A percentile compares a stretch with the other conserved stretches of the same genome.
Evolutionary conservation across 495 filamentous ascomycete species (phyloP).

Genomic region (Penicillium egyptiacum): DNA sequence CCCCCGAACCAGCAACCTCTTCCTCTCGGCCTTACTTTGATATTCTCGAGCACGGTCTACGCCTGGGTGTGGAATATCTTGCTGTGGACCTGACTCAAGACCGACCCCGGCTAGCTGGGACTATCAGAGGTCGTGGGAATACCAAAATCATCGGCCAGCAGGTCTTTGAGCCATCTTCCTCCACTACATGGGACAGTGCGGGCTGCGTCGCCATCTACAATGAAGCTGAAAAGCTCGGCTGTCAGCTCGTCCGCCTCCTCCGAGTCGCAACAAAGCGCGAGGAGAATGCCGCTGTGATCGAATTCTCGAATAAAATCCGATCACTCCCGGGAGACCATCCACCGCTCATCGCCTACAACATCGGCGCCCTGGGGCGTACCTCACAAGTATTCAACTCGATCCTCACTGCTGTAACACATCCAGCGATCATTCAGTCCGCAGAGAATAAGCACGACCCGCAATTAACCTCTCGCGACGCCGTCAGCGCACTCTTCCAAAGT

Average conservation of each 20-base stretch:
- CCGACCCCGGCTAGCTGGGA: conserved; percentile 37
- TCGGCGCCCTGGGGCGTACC: conserved; percentile 64
- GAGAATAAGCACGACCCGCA: conserved; percentile 39
- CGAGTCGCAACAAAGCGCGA: conserved; percentile 59
- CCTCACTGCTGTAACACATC: conserved; percentile 68
- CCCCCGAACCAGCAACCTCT: conserved; percentile 28
- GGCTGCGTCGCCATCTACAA: conserved; percentile 55
- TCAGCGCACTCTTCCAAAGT: conserved; percentile 53
- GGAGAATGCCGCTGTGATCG: conserved; percentile 57
- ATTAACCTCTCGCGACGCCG: conserved; percentile 58
- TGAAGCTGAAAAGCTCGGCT: conserved; percentile 61
- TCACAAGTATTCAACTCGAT: conserved; percentile 68
- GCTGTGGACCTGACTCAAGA: conserved; percentile 63
- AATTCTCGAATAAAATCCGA: conserved; percentile 52
- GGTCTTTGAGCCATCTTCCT: conserved; percentile 50
- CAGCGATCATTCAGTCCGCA: conserved; percentile 48
- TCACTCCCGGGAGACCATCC: conserved; percentile 41
- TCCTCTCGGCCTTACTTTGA: conserved; percentile 37
- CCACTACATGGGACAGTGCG: conserved; percentile 62
- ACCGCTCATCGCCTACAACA: conserved; percentile 70
- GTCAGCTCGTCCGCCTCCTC: conserved; percentile 67
- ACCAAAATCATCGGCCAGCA: conserved; percentile 76
- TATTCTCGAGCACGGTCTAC: conserved; percentile 63
- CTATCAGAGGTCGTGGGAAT: conserved; percentile 57
- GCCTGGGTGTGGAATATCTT: conserved; percentile 72